Conservation (phyloP, 345 rosid genomes). For the Salix brachista region DNA sequence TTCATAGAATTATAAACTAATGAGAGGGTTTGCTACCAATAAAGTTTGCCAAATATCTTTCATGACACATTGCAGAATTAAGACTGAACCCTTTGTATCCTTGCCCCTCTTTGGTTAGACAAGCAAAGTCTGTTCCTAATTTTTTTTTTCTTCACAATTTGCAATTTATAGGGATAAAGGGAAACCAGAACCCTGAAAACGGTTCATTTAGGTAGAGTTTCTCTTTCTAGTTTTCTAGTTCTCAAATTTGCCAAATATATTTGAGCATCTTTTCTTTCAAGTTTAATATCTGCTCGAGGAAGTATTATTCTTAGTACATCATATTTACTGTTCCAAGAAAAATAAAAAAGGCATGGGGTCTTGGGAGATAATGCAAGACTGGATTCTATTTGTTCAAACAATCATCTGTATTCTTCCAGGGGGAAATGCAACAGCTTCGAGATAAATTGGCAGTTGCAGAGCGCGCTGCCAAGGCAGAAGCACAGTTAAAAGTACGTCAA, state of each 20-base stretch:
- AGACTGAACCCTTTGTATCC: neutral
- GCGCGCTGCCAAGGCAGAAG: slow-evolving; percentile 49
- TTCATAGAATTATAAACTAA: neutral
- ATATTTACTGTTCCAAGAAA: neutral
- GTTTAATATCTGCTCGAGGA: neutral
- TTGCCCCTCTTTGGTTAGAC: neutral
- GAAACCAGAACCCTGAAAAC: neutral
- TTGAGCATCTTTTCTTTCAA: neutral
- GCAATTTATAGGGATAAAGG: neutral
- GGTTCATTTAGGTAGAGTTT: neutral
- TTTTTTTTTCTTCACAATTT: neutral
- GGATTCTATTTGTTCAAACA: neutral
- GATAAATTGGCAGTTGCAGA: slow-evolving; percentile 43
- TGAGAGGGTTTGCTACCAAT: neutral
- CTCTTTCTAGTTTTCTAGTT: neutral
- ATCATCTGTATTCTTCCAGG: slow-evolving; percentile 21
- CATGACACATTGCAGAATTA: neutral
- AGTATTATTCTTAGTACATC: neutral
- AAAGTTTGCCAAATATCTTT: neutral
- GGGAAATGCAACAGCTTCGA: slow-evolving; percentile 50
- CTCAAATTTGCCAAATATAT: neutral
- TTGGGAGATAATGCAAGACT: neutral
- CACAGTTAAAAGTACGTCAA: slow-evolving; percentile 38
- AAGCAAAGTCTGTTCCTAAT: neutral
- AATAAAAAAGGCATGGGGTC: neutral